A percentile compares a stretch with the other conserved stretches of the same genome.
Conservation (phyloP, 2,329 filamentous ascomycete species). For the Colletotrichum ledebouriae region DNA sequence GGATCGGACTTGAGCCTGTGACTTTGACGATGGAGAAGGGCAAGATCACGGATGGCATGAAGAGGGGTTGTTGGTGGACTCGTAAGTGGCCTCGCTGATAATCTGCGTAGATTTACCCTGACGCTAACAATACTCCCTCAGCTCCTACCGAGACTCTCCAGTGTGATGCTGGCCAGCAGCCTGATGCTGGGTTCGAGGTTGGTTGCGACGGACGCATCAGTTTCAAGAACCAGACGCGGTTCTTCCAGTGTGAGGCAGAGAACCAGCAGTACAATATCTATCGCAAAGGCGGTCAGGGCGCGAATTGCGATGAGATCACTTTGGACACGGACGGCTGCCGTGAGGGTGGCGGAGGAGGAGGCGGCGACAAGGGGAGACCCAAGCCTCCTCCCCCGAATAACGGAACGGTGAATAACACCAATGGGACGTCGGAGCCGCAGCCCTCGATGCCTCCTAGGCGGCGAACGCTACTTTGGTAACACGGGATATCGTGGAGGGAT, state of each 20-base stretch:
- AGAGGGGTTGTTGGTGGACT: slow-evolving; percentile 74
- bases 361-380: neutral
- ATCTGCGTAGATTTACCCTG: neutral
- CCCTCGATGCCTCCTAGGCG: neutral
- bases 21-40: slow-evolving; percentile 60
- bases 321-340: slow-evolving; percentile 57
- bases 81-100: slow-evolving; percentile 54
- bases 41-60: slow-evolving; percentile 68
- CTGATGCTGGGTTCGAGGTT: slow-evolving; percentile 69
- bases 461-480: too few relatives aligned
- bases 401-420: neutral
- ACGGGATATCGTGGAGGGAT: too few relatives aligned
- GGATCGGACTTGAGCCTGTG: slow-evolving; percentile 60
- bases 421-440: neutral
- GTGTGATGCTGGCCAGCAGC: slow-evolving; percentile 67
- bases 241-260: slow-evolving; percentile 73
- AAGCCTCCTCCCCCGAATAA: neutral
- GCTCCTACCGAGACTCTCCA: slow-evolving; percentile 71
- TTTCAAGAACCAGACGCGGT: slow-evolving; percentile 64
- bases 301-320: slow-evolving; percentile 63
- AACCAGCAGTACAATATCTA: slow-evolving; percentile 69
- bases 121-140: slow-evolving; percentile 43
- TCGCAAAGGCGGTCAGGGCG: slow-evolving; percentile 52
- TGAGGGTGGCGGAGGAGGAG: neutral
- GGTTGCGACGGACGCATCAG: slow-evolving; percentile 64